Base-by-base conservation (phyloP, 805 yeast genomes). In the Pichia gijzeniarum region DNA sequence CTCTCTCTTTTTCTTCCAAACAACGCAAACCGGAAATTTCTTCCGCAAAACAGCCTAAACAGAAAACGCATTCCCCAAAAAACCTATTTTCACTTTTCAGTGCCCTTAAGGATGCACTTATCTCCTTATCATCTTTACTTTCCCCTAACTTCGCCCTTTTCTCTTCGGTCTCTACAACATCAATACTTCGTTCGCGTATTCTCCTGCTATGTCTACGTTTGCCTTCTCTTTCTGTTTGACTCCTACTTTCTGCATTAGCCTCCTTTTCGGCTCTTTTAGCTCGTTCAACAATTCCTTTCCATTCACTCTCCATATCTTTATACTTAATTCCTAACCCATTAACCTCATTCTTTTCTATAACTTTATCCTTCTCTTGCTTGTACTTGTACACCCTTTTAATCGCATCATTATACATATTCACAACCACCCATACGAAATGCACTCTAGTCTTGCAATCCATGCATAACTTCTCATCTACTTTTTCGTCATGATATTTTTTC, bases 361-460 rank as follows among this genome's bases (percentile, higher is more conserved):
- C 21, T 13, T 16, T 25, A 10, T 17, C 12, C 5, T 25, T 9
- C 9, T 18, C n/a, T 18, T 12, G 13, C 22, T 8, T 10, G 2
- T 13, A 20, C 13, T 25, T 25, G 9, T 17, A 17, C 14, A 21
- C 17, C 14, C 41, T 44, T 22, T 34, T 39, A n/a, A 55, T 42
- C 7, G 44, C 45, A n/a, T 40, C 45, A 2, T 32, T 16, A 41
- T 47, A 50, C 28, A 56, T 37, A 44, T 61, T 69, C 35, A 73
- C 57, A 34, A 69, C 66, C 48, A 74, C 61, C 67, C 76, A 76
- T 46, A 70, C 70, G 54, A 71, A 73, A 17, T 73, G 68, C 17
- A 75, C 66, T 45, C 67, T 65, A 3, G 80, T 69, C 44, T 73
- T 69, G 53, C 82, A 77, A 21, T 65, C 61, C 35, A 62, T 69